Evolutionary conservation across 2,329 filamentous ascomycete species (phyloP).

Genomic region (Clarireedia sp.): DNA sequence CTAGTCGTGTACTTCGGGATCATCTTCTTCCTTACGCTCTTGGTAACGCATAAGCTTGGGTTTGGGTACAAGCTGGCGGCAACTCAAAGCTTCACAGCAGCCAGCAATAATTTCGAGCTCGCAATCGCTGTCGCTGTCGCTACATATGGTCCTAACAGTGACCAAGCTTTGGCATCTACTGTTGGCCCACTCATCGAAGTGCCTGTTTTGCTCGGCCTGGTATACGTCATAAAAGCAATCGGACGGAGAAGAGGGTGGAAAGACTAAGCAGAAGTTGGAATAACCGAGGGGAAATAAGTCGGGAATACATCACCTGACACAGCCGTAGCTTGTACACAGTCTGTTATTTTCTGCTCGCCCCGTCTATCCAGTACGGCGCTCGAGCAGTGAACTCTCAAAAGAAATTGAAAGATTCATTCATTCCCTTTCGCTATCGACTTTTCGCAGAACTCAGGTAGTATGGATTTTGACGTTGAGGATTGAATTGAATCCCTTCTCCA

Average conservation of each 20-base stretch:
- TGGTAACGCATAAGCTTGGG: conserved; percentile 53
- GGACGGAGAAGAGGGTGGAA: conserved; percentile 36
- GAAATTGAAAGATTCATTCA: too few relatives aligned
- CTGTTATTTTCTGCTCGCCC: too few relatives aligned
- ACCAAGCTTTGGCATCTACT: conserved; percentile 74
- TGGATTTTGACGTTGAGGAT: too few relatives aligned
- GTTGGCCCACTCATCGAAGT: conserved; percentile 84
- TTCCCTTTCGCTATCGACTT: too few relatives aligned
- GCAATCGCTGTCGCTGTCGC: conserved; percentile 84
- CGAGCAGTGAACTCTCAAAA: too few relatives aligned
- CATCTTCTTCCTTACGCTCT: conserved; percentile 65
- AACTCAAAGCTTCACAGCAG: conserved; percentile 81
- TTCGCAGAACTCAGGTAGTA: too few relatives aligned
- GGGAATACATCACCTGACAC: too few relatives aligned
- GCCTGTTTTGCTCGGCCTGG: conserved; percentile 67
- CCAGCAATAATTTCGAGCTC: conserved; percentile 89
- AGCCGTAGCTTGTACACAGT: too few relatives aligned
- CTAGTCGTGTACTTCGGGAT: conserved; percentile 72
- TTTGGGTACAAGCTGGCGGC: conserved; percentile 63
- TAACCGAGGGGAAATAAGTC: background rate
- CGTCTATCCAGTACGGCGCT: too few relatives aligned
- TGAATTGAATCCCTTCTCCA: too few relatives aligned
- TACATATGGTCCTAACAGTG: conserved; percentile 67
- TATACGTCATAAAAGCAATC: conserved; percentile 62
- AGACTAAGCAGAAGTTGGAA: conserved; percentile 13